Percentiles rank a stretch among this genome's conserved stretches.
Conservation (phyloP, 441 rosid species). For the Mallotus repandus region DNA sequence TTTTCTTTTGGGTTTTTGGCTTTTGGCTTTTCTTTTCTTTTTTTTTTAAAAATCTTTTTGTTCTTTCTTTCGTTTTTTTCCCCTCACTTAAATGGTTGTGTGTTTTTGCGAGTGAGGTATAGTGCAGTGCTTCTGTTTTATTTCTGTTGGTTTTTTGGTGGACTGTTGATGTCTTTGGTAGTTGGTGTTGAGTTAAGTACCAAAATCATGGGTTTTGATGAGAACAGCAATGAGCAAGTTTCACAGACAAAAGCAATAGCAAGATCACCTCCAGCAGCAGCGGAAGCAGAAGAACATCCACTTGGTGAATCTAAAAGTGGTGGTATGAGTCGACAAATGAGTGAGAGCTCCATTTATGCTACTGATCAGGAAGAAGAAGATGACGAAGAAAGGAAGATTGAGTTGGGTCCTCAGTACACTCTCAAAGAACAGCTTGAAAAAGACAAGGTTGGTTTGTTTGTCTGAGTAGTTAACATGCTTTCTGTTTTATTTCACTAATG, state of each 20-base stretch:
- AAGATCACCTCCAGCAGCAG: conserved; percentile 23
- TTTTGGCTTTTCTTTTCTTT: not conserved
- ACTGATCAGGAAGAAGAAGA: conserved; percentile 57
- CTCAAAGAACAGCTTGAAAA: conserved; percentile 68
- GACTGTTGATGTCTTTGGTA: conserved; percentile 63
- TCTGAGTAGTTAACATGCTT: not conserved
- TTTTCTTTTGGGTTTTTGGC: conserved; percentile 21
- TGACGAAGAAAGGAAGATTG: conserved; percentile 37
- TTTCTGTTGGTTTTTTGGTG: conserved; percentile 41
- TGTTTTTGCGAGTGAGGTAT: conserved; percentile 3
- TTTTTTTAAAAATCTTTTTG: not conserved
- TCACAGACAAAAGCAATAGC: conserved; percentile 21
- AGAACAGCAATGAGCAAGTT: conserved; percentile 34
- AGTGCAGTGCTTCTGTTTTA: not conserved
- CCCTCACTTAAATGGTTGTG: not conserved
- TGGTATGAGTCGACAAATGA: conserved; percentile 39
- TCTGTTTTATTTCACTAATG: conserved; percentile 1
- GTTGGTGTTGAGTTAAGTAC: conserved; percentile 35
- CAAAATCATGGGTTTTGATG: conserved; percentile 54
- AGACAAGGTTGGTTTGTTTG: conserved; percentile 45
- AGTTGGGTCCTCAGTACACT: conserved; percentile 76
- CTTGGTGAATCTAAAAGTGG: conserved; percentile 23
- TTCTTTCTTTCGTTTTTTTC: not conserved
- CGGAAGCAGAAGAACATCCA: conserved; percentile 32
- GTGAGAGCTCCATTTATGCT: conserved; percentile 45